Percentiles rank a stretch among this genome's conserved stretches.
Conservation (phyloP, 2,329 filamentous ascomycete species). For the Apiospora marii region DNA sequence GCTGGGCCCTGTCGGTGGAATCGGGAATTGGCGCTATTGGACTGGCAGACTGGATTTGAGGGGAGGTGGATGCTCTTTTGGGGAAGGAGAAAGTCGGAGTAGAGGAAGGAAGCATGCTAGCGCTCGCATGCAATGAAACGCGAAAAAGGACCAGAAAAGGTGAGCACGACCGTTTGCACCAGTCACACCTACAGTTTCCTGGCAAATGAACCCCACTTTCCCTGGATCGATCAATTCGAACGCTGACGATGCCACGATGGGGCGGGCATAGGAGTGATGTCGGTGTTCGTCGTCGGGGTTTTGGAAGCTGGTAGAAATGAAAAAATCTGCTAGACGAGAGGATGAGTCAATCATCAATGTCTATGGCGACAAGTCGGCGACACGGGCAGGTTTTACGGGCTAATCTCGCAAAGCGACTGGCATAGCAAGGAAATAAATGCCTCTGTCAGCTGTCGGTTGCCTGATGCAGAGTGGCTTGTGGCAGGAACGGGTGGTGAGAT, state of each 20-base stretch:
- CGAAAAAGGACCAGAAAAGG: not conserved
- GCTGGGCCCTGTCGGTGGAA: slow-evolving; percentile 7
- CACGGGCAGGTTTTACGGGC: slow-evolving; percentile 10
- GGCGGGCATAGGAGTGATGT: not conserved
- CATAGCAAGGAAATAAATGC: slow-evolving; percentile 11
- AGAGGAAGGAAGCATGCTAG: not conserved
- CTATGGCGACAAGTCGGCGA: not conserved
- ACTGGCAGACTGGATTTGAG: not conserved
- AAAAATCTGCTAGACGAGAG: not conserved
- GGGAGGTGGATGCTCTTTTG: slow-evolving; percentile 8
- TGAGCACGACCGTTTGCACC: not conserved
- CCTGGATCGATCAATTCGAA: slow-evolving; percentile 1
- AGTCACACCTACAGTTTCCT: slow-evolving; percentile 14
- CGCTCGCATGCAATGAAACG: slow-evolving; percentile 1
- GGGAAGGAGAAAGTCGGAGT: slow-evolving; percentile 9
- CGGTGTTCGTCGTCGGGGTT: not conserved
- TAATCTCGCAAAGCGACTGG: not conserved
- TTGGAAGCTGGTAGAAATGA: slow-evolving; percentile 10
- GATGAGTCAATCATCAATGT: not conserved
- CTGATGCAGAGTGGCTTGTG: slow-evolving; percentile 16
- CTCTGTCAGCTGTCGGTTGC: slow-evolving; percentile 20
- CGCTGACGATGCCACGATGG: not conserved
- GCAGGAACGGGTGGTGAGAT: slow-evolving; percentile 6
- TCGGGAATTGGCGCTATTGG: slow-evolving; percentile 11
- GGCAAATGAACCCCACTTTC: not conserved